These are phyloP conservation scores for Spergularia bocconei DNA, from an alignment of 148 eudicot genomes.

Conservation along the genomic window DNA sequence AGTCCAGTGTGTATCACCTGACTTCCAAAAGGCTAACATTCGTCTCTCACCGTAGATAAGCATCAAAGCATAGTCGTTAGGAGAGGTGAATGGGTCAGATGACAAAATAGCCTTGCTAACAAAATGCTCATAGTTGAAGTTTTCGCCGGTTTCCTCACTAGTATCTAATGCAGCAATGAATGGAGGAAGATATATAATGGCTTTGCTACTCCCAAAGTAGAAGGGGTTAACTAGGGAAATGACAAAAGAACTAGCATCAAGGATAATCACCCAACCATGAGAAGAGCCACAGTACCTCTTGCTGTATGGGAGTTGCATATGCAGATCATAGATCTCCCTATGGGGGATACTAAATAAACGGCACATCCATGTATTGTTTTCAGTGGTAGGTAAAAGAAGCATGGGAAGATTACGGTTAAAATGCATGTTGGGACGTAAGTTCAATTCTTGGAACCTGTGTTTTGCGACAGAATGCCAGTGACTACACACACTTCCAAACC, in stretches of 20 bases:
- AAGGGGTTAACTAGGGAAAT: constrained; percentile 15
- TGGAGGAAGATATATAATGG: constrained; percentile 19
- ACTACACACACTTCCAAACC: constrained; percentile 17
- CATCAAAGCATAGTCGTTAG: constrained; percentile 17
- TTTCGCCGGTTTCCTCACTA: neutral
- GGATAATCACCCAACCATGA: constrained; percentile 24
- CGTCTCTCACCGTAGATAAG: constrained; percentile 16
- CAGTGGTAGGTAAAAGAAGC: constrained; percentile 2
- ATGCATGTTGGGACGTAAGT: constrained; percentile 7
- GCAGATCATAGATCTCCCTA: constrained; percentile 18
- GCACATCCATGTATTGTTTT: neutral
- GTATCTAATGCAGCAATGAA: constrained; percentile 17
- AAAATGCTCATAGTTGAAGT: constrained; percentile 5
- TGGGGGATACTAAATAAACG: neutral
- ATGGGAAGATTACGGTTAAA: constrained; percentile 10
- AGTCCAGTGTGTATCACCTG: constrained; percentile 20
- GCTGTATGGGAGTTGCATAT: constrained; percentile 8
- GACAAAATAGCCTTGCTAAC: constrained; percentile 21
- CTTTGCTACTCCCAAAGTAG: constrained; percentile 15
- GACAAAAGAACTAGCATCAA: constrained; percentile 14
- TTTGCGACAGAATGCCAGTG: constrained; percentile 9
- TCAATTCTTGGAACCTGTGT: constrained; percentile 13
- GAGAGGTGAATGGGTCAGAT: constrained; percentile 5
- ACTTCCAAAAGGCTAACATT: constrained; percentile 17
- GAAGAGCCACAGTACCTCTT: constrained; percentile 22